Conservation (phyloP, 208 protist species). For the Strigomonas galati region DNA sequence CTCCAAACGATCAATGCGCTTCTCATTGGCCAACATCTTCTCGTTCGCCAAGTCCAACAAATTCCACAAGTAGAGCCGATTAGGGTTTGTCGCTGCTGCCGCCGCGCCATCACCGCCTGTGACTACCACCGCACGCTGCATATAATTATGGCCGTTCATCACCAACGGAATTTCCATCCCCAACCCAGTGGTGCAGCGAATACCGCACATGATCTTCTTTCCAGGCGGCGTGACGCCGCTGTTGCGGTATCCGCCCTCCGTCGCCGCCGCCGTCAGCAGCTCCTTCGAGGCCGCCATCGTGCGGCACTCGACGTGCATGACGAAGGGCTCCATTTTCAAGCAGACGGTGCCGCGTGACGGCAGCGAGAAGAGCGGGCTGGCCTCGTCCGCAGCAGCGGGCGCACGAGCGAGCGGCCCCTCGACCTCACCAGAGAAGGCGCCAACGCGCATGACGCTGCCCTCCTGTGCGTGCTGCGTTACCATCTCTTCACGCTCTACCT, state of each 20-base stretch:
- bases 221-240: slow-evolving; percentile 82
- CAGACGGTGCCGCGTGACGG: slow-evolving; percentile 49
- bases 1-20: slow-evolving; percentile 41
- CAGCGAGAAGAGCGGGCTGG: slow-evolving; percentile 9
- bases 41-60: slow-evolving; percentile 67
- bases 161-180: slow-evolving; percentile 78
- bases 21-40: slow-evolving; percentile 78
- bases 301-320: slow-evolving; percentile 87
- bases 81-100: slow-evolving; percentile 10
- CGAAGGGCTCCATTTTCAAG: slow-evolving; percentile 87
- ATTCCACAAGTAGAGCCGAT: slow-evolving; percentile 68
- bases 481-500: background rate
- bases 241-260: slow-evolving; percentile 80
- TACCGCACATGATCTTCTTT: slow-evolving; percentile 74
- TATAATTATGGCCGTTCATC: slow-evolving; percentile 65
- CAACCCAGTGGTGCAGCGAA: slow-evolving; percentile 58
- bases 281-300: slow-evolving; percentile 71
- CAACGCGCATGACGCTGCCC: background rate
- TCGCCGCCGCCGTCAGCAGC: slow-evolving; percentile 62
- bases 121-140: slow-evolving; percentile 11
- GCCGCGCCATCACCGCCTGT: too few relatives aligned
- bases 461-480: slow-evolving; percentile 12
- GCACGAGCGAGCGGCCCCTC: slow-evolving; percentile 43
- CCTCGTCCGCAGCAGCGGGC: background rate
- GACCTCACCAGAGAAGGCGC: slow-evolving; percentile 44